Percentiles rank a stretch among this genome's conserved stretches.
Conservation (phyloP, 805 yeast species). For the Yarrowia sp. region DNA sequence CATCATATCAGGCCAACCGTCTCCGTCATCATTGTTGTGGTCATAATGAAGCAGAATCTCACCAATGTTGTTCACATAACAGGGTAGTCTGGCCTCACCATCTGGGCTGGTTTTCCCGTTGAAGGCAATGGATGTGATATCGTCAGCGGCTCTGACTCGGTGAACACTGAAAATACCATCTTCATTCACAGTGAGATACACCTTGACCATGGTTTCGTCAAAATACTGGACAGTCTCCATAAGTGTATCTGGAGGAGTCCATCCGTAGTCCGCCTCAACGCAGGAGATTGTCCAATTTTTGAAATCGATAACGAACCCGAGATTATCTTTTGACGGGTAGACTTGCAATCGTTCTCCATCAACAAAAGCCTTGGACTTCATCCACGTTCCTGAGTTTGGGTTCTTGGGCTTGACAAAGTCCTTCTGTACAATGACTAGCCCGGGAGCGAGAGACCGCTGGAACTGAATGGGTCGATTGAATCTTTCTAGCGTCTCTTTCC, state of each 20-base stretch:
- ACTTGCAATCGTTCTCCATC: not conserved
- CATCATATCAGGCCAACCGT: slow-evolving; percentile 12
- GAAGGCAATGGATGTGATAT: not conserved
- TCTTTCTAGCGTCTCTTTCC: not conserved
- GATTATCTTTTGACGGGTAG: not conserved
- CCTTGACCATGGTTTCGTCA: slow-evolving; percentile 1
- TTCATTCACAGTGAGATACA: not conserved
- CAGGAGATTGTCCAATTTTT: not conserved
- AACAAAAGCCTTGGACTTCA: slow-evolving; percentile 7
- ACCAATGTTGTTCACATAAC: slow-evolving; percentile 1
- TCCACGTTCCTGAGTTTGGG: not conserved
- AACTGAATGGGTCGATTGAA: not conserved
- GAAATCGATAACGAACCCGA: slow-evolving; percentile 2
- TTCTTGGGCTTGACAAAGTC: not conserved
- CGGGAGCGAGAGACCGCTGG: not conserved
- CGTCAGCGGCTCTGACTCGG: not conserved
- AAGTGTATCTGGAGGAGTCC: not conserved
- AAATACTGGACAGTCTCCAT: not conserved
- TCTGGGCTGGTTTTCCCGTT: not conserved
- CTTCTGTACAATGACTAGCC: not conserved
- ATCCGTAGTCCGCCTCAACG: not conserved
- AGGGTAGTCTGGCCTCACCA: slow-evolving; percentile 3
- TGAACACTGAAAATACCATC: not conserved
- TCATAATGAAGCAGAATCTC: slow-evolving; percentile 4
- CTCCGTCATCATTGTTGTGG: slow-evolving; percentile 6